Conservation (phyloP, 441 rosid species). For the Hypseocharis bilobata region DNA sequence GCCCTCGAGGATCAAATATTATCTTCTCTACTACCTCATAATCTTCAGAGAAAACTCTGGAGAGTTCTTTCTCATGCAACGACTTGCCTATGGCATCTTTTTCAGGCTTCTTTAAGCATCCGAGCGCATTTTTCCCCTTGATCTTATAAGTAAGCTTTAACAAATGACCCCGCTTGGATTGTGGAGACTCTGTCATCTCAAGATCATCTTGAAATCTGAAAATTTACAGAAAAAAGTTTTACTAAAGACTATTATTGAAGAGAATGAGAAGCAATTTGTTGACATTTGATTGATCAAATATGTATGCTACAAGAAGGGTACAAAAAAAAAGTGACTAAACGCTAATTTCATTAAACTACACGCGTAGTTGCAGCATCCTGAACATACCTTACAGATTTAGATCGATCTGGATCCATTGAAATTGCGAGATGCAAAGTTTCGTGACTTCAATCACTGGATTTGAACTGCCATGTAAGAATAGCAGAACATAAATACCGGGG, state of each 20-base stretch:
- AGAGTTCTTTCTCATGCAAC: slow-evolving; percentile 25
- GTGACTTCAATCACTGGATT: slow-evolving; percentile 11
- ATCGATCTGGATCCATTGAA: slow-evolving; percentile 30
- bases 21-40: slow-evolving; percentile 28
- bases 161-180: background rate
- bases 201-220: slow-evolving; percentile 33
- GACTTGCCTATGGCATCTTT: slow-evolving; percentile 20
- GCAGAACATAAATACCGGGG: slow-evolving; percentile 5
- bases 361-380: background rate
- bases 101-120: background rate
- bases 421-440: background rate
- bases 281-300: too few species aligned
- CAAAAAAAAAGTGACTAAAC: too few species aligned
- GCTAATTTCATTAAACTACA: background rate
- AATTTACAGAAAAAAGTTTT: too few species aligned
- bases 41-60: slow-evolving; percentile 54
- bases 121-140: slow-evolving; percentile 5
- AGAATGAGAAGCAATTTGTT: too few species aligned
- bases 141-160: slow-evolving; percentile 16
- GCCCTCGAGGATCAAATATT: slow-evolving; percentile 46
- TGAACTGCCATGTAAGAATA: slow-evolving; percentile 17
- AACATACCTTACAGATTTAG: slow-evolving; percentile 32
- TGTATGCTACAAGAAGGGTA: too few species aligned
- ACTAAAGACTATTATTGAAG: too few species aligned
- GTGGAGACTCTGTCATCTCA: slow-evolving; percentile 17